Base-by-base conservation (phyloP, 2,329 filamentous ascomycete species). In the Alternaria arbusti region DNA sequence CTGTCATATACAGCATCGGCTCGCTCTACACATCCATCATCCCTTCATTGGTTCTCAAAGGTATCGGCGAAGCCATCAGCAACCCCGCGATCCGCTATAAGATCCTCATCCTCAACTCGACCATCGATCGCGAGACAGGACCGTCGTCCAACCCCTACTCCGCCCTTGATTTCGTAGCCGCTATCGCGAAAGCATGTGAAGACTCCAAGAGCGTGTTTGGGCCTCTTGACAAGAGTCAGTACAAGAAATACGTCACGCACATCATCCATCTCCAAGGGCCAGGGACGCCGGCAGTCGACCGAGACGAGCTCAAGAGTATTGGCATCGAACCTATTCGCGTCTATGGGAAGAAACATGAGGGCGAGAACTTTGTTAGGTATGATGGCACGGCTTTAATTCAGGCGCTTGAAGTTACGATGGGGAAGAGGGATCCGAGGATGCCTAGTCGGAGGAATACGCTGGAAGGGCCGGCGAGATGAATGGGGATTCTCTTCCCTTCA, bases 1-100 rank as follows among this genome's bases (percentile, higher is more conserved):
- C 89, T 1, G 85, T 97, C 9, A 88, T 98, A 49, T 98, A 97
- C 82, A 94, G 91, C 78, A 96, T 98, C 63, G 96, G 96, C n/a
- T 94, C 91, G 2, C 84, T 98, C 0, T 98, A 96, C 80, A 98
- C 95, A 0, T 95, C 91, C 6, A 88, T 98, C 32, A 86, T 97
- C 1, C 95, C 95, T 0, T 94, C 89, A 15, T 82, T 98, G 1
- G 87, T 98, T 6, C 85, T 97, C 7, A 86, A 89, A 23, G 92
- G 91, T 5, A 89, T 96, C 0, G 93, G 92, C 0, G 84, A 88
- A 20, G 88, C 89, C 0, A 84, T 93, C 22, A 81, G 85, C 1
- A 80, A 81, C 25, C 80, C 84, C 0, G 72, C 84, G 1, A 84
- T 88, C 17, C 82, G 87, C 8, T 87, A 90, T 73, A 96, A 96